Conservation (phyloP, 2,329 filamentous ascomycete species). For the Talaromyces atroroseus region DNA sequence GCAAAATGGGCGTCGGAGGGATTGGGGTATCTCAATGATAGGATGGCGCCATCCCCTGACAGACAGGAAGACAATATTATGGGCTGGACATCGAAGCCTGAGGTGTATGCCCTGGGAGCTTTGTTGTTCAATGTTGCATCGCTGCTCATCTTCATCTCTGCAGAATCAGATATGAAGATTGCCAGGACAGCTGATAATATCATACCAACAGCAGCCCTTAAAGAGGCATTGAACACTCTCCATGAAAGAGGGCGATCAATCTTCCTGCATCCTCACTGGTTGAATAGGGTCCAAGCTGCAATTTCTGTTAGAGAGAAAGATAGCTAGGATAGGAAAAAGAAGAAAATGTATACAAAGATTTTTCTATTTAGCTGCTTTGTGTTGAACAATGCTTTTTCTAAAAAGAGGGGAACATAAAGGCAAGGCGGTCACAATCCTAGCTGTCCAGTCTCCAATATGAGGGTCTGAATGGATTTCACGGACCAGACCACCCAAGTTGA, state of each 20-base stretch:
- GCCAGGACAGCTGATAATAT: slow-evolving; percentile 17
- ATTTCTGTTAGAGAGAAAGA: neutral
- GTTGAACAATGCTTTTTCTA: neutral
- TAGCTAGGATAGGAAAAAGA: neutral
- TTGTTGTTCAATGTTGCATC: slow-evolving; percentile 35
- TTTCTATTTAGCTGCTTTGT: neutral
- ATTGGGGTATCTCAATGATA: slow-evolving; percentile 21
- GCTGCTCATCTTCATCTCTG: slow-evolving; percentile 23
- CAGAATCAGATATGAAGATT: slow-evolving; percentile 17
- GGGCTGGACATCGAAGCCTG: slow-evolving; percentile 65
- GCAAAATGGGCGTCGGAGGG: slow-evolving; percentile 30
- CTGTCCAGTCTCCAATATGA: neutral
- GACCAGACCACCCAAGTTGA: neutral
- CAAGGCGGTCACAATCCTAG: neutral
- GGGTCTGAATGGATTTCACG: neutral
- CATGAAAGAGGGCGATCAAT: slow-evolving; percentile 19
- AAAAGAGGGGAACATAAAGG: neutral
- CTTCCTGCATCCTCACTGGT: slow-evolving; percentile 29
- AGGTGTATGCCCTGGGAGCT: slow-evolving; percentile 53
- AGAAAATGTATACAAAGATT: neutral
- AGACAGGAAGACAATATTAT: slow-evolving; percentile 57
- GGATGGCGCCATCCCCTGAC: slow-evolving; percentile 21
- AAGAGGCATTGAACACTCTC: slow-evolving; percentile 22
- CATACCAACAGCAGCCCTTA: neutral
- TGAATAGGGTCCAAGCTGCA: slow-evolving; percentile 22